Conservation (phyloP, 2,329 filamentous ascomycete species). For the Aspergillus puulaauensis region DNA sequence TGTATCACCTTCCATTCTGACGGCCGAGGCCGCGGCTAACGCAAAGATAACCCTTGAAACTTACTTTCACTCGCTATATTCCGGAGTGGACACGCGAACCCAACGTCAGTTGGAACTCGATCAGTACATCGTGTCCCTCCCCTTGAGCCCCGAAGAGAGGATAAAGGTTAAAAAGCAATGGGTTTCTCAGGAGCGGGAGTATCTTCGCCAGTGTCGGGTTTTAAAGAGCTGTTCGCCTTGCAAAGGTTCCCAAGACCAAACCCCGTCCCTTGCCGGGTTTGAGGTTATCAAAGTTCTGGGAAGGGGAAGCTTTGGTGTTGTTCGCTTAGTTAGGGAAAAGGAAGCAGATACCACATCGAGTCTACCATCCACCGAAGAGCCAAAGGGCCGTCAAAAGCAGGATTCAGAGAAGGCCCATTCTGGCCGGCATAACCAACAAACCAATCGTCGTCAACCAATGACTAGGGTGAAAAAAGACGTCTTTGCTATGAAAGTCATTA, state of each 20-base stretch:
- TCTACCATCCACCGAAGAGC: conserved; percentile 7
- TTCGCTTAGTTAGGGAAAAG: conserved; percentile 76
- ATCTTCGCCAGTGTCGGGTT: conserved; percentile 71
- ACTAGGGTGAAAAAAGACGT: conserved; percentile 55
- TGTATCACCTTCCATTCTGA: conserved; percentile 45
- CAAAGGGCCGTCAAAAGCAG: conserved; percentile 4
- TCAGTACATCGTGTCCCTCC: conserved; percentile 58
- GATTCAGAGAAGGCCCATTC: conserved; percentile 21
- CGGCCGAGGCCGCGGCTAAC: conserved; percentile 74
- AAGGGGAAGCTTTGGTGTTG: conserved; percentile 92
- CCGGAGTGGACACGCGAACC: conserved; percentile 57
- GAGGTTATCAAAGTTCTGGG: conserved; percentile 80
- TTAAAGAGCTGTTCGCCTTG: conserved; percentile 63
- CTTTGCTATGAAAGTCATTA: conserved; percentile 96
- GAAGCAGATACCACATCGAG: neutral
- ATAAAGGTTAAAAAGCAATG: conserved; percentile 59
- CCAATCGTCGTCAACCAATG: conserved; percentile 29
- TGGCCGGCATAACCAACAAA: conserved; percentile 22
- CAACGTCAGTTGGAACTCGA: conserved; percentile 64
- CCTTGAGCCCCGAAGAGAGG: conserved; percentile 57
- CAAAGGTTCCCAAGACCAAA: conserved; percentile 40
- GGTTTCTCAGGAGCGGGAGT: conserved; percentile 66
- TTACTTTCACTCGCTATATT: conserved; percentile 71
- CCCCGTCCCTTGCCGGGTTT: conserved; percentile 64
- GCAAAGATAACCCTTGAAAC: conserved; percentile 86